Conservation (phyloP, 768 basidiomycete species). For the Hericium coralloides region DNA sequence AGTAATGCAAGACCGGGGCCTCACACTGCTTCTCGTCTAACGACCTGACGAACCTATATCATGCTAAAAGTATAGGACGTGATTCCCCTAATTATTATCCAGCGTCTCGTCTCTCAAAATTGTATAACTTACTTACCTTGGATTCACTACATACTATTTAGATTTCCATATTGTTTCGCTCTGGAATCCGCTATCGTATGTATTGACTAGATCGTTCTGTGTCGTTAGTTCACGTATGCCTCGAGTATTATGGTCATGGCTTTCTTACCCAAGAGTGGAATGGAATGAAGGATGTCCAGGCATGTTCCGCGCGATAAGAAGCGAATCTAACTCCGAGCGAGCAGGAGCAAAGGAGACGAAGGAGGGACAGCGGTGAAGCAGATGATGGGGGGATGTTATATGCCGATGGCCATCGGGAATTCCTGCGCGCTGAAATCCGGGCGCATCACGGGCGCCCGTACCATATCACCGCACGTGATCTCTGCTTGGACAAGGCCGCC, state of each 20-base stretch:
- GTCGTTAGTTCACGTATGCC: neutral
- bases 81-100: neutral
- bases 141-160: neutral
- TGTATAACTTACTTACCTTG: neutral
- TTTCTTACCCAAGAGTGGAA: neutral
- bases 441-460: neutral
- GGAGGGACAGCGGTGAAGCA: neutral
- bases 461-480: neutral
- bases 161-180: constrained; percentile 3
- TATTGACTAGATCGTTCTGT: neutral
- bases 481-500: constrained; percentile 1
- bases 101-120: neutral
- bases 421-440: neutral
- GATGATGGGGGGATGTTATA: neutral
- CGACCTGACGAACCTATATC: neutral
- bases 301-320: no score
- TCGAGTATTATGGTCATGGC: neutral
- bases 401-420: neutral
- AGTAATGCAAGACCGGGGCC: constrained; percentile 13
- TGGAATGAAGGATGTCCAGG: neutral
- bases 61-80: neutral
- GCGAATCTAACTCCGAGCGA: neutral
- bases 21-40: constrained; percentile 15
- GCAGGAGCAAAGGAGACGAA: neutral
- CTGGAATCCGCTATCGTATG: neutral